Evolutionary conservation across 495 filamentous ascomycete genomes (phyloP).

Genomic region (Amphirosellinia nigrospora): DNA sequence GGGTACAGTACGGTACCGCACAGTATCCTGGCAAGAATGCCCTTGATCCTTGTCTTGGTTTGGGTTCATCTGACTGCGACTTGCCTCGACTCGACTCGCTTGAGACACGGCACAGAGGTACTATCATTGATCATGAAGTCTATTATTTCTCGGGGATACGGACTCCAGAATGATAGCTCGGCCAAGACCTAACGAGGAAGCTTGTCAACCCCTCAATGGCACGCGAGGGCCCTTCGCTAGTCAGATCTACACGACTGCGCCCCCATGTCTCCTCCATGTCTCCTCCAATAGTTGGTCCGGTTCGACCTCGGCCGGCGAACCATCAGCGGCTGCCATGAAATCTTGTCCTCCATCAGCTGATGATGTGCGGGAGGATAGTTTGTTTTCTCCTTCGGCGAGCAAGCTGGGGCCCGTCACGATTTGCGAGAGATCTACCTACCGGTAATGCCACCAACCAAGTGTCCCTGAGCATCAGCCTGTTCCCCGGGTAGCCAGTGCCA

Average conservation of each 20-base stretch:
- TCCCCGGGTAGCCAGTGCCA: slow-evolving; percentile 2
- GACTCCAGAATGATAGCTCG: not conserved
- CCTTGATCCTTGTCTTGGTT: not conserved
- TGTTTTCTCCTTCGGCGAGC: not conserved
- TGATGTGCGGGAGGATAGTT: slow-evolving; percentile 5
- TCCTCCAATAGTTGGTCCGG: slow-evolving; percentile 16
- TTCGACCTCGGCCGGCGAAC: not conserved
- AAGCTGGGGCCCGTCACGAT: slow-evolving; percentile 7
- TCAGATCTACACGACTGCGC: slow-evolving; percentile 25
- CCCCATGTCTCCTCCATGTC: slow-evolving; percentile 12
- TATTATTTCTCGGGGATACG: slow-evolving; percentile 1
- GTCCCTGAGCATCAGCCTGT: not conserved
- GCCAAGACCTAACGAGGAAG: slow-evolving; percentile 13
- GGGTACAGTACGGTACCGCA: slow-evolving; percentile 19
- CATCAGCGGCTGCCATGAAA: slow-evolving; percentile 5
- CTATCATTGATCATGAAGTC: not conserved
- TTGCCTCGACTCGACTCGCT: not conserved
- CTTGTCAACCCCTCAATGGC: slow-evolving; percentile 1
- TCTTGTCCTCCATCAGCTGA: slow-evolving; percentile 23
- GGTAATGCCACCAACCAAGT: slow-evolving; percentile 11
- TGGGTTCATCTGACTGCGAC: not conserved
- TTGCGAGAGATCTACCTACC: slow-evolving; percentile 12
- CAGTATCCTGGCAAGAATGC: slow-evolving; percentile 1
- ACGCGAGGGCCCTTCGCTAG: slow-evolving; percentile 4
- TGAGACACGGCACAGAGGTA: not conserved